These are phyloP conservation scores for Oryza nivara DNA, from an alignment of 176 grass and related monocot genomes.

Conservation along the genomic window DNA sequence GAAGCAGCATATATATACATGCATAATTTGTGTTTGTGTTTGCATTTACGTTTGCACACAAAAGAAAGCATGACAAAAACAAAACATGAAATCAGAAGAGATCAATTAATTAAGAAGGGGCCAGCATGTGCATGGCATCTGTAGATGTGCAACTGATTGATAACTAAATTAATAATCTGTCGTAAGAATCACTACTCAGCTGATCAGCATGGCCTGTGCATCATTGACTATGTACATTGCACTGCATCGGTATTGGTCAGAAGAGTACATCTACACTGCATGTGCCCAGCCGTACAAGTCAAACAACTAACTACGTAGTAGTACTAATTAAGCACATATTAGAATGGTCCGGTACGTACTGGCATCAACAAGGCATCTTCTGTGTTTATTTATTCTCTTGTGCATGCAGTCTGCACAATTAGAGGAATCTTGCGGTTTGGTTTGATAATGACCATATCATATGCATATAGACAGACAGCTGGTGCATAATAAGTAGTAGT, in stretches of 20 bases:
- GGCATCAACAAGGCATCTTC: neutral
- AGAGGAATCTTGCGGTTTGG: constrained; percentile 37
- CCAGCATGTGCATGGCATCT: neutral
- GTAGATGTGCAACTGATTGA: neutral
- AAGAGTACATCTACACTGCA: constrained; percentile 31
- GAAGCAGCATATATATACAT: too few relatives aligned
- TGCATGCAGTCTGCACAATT: neutral
- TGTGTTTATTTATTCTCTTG: neutral
- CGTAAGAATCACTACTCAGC: constrained; percentile 14
- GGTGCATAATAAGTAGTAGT: neutral
- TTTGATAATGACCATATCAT: constrained; percentile 35
- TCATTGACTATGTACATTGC: constrained; percentile 16
- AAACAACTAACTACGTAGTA: constrained; percentile 9
- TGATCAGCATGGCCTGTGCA: neutral
- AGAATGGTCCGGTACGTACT: neutral
- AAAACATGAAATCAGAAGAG: neutral
- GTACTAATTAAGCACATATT: neutral
- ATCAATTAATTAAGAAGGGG: neutral
- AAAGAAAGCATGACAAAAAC: too few relatives aligned
- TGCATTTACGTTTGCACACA: too few relatives aligned
- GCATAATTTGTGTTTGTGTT: too few relatives aligned
- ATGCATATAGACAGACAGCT: constrained; percentile 16
- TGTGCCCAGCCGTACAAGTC: constrained; percentile 40
- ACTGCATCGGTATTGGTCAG: constrained; percentile 30
- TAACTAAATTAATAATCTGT: neutral